Evolutionary conservation across 2,329 filamentous ascomycete genomes (phyloP).

Genomic region (Phaeosphaeria sp.): DNA sequence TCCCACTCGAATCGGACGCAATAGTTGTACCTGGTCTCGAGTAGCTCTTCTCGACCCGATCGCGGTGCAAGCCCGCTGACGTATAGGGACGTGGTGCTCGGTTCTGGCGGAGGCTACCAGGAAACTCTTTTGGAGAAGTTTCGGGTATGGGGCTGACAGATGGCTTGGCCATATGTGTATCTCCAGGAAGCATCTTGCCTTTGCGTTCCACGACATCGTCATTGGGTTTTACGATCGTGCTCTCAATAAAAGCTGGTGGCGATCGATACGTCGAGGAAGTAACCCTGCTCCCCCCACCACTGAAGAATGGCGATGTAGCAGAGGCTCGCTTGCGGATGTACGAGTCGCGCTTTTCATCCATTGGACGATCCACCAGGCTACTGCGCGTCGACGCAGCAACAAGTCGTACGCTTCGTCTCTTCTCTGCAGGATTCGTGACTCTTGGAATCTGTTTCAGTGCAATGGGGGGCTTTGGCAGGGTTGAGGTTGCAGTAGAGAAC

Average conservation of each 20-base stretch:
- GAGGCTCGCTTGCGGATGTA: conserved; percentile 52
- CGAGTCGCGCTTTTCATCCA: conserved; percentile 51
- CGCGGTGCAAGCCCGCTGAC: conserved; percentile 17
- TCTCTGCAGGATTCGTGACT: conserved; percentile 40
- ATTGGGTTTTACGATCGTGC: conserved; percentile 23
- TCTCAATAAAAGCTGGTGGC: conserved; percentile 28
- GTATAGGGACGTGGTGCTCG: conserved; percentile 19
- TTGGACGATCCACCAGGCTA: conserved; percentile 45
- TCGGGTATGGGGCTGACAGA: conserved; percentile 16
- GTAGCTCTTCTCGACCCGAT: conserved; percentile 20
- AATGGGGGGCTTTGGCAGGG: conserved; percentile 45
- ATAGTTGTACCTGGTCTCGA: conserved; percentile 22
- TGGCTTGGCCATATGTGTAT: conserved; percentile 15
- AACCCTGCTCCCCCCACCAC: conserved; percentile 36
- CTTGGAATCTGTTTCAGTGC: conserved; percentile 29
- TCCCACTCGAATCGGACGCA: conserved; percentile 5
- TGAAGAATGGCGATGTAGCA: conserved; percentile 50
- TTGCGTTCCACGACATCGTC: conserved; percentile 23
- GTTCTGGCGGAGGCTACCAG: conserved; percentile 34
- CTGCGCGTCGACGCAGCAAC: conserved; percentile 42
- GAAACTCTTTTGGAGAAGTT: conserved; percentile 15
- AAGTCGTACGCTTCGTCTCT: conserved; percentile 49
- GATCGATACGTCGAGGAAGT: conserved; percentile 40
- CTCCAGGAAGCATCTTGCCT: conserved; percentile 20
- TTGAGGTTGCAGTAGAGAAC: conserved; percentile 48